Evolutionary conservation across 305 asterid genomes (phyloP), one percentile per base, ranked within the genome.

Genomic region (Rubia occidens): DNA sequence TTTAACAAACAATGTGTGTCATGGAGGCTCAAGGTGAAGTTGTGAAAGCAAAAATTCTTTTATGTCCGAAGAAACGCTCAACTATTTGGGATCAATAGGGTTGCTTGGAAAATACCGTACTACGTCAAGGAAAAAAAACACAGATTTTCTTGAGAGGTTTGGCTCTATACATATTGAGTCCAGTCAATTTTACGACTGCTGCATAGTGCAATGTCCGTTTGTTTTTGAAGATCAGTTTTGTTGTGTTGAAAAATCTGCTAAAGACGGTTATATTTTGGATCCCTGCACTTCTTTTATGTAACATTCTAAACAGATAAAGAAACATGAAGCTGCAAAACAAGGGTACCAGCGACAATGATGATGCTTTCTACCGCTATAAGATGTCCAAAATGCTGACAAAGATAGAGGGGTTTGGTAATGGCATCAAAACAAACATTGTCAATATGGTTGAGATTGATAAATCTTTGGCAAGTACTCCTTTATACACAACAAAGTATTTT

Each of bases 371-470:
- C 69, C 67, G 83, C 73, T 81, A 81, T 26, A 81, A 78, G 81
- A 81, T 78, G 85, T 81, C 85, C 3, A 81, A 68, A 60, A 81
- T 81, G 81, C 61, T 78, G 9, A 81, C 83, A 9, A 81, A 81
- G 66, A 77, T 76, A 44, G 85, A 81, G 74, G 85, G 85, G 0
- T 81, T 81, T 54, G 85, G 85, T 35, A 81, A 81, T 69, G 85
- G 85, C 55, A 81, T 76, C 79, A 81, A 78, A 74, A 81, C 85
- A 20, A 81, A 81, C 45, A 47, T 81, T 5, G 85, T 81, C 24
- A 78, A 81, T 77, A 81, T 78, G 82, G 83, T 78, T 66, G 83
- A 81, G 43, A 76, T 81, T 65, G 85, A 79, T 6, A 81, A 81
- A 65, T 81, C 85, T 61, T 75, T 81, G 66, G 83, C 80, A 3